Percentiles rank a stretch among this genome's conserved stretches.
Conservation (phyloP, 352 stramenopile species). For the Lagenidium sp. region DNA sequence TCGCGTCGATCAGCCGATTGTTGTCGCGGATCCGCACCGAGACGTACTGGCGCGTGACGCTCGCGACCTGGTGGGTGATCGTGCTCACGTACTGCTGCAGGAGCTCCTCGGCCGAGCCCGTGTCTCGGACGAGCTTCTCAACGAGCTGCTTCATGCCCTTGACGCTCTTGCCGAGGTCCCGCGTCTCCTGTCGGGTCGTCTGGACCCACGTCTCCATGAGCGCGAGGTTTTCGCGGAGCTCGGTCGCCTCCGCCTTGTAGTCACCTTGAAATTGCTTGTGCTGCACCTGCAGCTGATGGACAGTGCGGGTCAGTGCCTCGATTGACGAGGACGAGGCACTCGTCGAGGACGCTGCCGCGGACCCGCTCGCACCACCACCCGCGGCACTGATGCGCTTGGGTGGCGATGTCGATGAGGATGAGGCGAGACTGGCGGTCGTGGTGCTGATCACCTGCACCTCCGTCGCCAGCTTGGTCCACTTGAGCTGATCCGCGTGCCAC, state of each 20-base stretch:
- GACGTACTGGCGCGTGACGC: constrained; percentile 73
- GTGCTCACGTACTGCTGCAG: constrained; percentile 80
- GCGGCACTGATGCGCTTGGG: too few species aligned
- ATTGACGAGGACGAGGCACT: not conserved
- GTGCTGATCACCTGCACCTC: constrained; percentile 1
- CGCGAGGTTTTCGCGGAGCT: constrained; percentile 27
- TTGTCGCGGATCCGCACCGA: constrained; percentile 76
- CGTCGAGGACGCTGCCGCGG: not conserved
- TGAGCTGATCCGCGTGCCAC: constrained; percentile 14
- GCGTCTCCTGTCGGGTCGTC: constrained; percentile 31
- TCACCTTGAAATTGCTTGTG: constrained; percentile 27
- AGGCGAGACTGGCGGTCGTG: not conserved
- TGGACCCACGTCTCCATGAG: constrained; percentile 31
- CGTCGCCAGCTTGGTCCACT: constrained; percentile 18
- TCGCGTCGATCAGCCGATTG: constrained; percentile 68
- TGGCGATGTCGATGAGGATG: too few species aligned
- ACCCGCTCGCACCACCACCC: not conserved
- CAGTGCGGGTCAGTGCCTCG: constrained; percentile 11
- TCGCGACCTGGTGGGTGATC: constrained; percentile 79
- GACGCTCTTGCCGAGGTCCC: constrained; percentile 30
- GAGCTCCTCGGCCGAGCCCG: constrained; percentile 51
- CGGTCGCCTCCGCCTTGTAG: constrained; percentile 21
- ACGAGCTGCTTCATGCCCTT: constrained; percentile 65
- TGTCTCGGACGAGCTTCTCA: constrained; percentile 70
- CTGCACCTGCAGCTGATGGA: constrained; percentile 27